Base-by-base conservation (phyloP, 495 filamentous ascomycete species). In the Lasiosphaeria ovina region DNA sequence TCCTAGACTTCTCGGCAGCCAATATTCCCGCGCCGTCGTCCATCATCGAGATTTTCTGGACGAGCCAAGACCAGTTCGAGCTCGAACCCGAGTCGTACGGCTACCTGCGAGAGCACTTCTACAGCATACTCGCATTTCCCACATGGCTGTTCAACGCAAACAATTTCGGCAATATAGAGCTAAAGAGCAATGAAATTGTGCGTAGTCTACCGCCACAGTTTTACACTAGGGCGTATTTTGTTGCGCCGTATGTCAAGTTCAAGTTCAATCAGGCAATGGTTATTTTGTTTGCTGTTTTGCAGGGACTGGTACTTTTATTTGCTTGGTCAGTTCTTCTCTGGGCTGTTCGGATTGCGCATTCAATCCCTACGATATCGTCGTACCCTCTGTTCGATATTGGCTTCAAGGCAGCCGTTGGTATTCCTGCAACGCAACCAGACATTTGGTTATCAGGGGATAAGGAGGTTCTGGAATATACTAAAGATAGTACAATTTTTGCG, bases 31-130 rank as follows among this genome's bases (percentile, higher is more conserved):
- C 58, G 5, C 58, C 54, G 4, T 64, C 62, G 3, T 64, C 62
- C 17, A 59, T 66, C 24, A 34, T 51, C n/a, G 35, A 66, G 51
- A 57, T 40, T 38, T 66, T 66, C 56, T 62, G 63, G 63, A 42
- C 24, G 45, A 51, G 47, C 34, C 12, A 47, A 44, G 34, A 60
- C 12, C 53, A 60, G 40, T 24, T 64, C 12, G 38, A 40, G 38
- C 38, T 40, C 38, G 38, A 40, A 12, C 38, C 38, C 38, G 38
- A 40, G 38, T 6, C 38, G 12, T 40, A 40, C 38, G 38, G 38
- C 38, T 40, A 40, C 38, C 12, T 40, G 38, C 38, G 38, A 40
- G 31, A 45, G 11, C 17, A 64, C 33, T 14, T 42, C 5, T 47
- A 48, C 55, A 57, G 44, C 31, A 35, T 57, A 10, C 44, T 57